Base-by-base conservation (phyloP, 345 rosid genomes). In the Camelina laxa region DNA sequence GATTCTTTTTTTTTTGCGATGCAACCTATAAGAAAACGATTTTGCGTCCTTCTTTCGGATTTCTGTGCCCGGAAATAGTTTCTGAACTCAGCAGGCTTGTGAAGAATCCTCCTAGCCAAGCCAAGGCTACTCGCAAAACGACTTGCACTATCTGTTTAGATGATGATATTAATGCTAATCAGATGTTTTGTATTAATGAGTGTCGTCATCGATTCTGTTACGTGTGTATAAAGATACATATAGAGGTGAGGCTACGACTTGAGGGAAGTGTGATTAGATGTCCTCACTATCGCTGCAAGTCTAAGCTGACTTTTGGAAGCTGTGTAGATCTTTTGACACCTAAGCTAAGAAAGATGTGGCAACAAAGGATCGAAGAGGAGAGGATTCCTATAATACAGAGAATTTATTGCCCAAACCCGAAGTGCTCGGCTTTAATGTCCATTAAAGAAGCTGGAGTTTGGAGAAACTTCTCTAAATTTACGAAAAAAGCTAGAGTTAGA, bases 201-300 rank as follows among this genome's bases (percentile, higher is more conserved):
- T 91, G 97, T 71, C 27, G 56, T 55, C 96, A 89, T 33, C 73
- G 84, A 12, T 92, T 76, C 33, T 92, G 96, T 87, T 93, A 60
- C 74, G 15, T 22, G 17, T 14, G 59, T 90, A 84, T 85, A 77
- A 66, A 83, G 76, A 75, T 3, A 27, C 91, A 87, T 31, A 83
- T 88, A 17, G 84, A 83, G 67, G 86, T 77, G 72, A 82, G 72
- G 67, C 61, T 90, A 70, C 30, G 30, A 27, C 85, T 82, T 17
- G 79, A 85, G 48, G 89, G 86, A 39, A 65, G 70, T 57, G 63
- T 71, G 65, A 79, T 85, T 9, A 81, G 67, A 42, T 88, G 91
- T 67, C 96, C 86, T 59, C 84, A 27, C 30, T 15, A 27, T 4
- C 0, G 0, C 0, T 91, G 97, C 53, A 69, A 82, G 8, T 75